phyloP scores from a whole-genome alignment of 2,329 filamentous ascomycete species.

The Colletotrichum plurivorum region DNA sequence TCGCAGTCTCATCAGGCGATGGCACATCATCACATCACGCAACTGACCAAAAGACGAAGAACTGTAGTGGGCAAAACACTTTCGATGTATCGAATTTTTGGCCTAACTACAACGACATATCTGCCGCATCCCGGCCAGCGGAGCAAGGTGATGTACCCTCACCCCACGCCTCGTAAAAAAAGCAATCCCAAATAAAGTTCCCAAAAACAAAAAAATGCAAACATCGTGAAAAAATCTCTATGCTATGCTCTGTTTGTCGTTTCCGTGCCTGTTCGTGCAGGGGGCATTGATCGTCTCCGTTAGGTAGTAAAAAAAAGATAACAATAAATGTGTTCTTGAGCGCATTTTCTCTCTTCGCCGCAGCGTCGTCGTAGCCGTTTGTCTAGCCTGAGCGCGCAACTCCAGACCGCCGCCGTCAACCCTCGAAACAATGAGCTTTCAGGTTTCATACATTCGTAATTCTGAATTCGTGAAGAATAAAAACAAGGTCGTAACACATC shows the following conservation, averaged over 20 bases:
- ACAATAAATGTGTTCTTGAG: conserved; percentile 27
- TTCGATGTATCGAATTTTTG: conserved; percentile 30
- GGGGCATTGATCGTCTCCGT: conserved; percentile 37
- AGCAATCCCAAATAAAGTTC: conserved; percentile 1
- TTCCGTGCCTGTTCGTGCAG: conserved; percentile 41
- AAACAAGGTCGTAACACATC: conserved; percentile 43
- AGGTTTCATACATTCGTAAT: conserved; percentile 43
- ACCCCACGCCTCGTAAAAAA: no score
- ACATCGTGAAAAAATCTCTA: conserved; percentile 34
- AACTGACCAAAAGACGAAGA: no score
- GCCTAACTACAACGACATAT: conserved; percentile 34
- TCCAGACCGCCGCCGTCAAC: conserved; percentile 31
- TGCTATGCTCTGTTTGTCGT: conserved; percentile 40
- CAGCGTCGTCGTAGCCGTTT: conserved; percentile 22
- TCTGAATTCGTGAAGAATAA: conserved; percentile 34
- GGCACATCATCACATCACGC: no score
- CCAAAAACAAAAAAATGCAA: conserved; percentile 30
- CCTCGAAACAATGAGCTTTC: conserved; percentile 22
- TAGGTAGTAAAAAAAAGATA: neutral
- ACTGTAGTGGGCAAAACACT: conserved; percentile 25
- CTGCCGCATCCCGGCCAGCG: conserved; percentile 27
- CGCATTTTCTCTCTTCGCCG: conserved; percentile 38
- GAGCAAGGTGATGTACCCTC: no score
- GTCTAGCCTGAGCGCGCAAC: conserved; percentile 26
- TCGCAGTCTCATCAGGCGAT: no score